A percentile compares a stretch with the other conserved stretches of the same genome.
These are phyloP conservation scores for Botryotinia globosa DNA, from an alignment of 2,329 filamentous ascomycete species.

Conservation along the genomic window DNA sequence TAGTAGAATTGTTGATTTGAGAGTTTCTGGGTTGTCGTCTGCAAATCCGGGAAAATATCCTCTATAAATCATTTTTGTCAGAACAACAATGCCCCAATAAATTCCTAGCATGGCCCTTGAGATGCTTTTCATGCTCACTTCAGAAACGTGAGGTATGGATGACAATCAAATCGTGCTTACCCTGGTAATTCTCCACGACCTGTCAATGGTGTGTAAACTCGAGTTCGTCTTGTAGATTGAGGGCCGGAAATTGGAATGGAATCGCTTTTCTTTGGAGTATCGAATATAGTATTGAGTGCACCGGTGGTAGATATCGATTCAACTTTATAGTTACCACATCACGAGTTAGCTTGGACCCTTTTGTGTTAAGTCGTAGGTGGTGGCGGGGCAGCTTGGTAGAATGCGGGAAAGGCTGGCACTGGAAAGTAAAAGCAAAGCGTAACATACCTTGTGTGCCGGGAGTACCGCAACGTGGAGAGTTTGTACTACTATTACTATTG, in stretches of 20 bases:
- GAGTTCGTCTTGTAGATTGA: conserved; percentile 44
- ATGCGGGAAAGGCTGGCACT: conserved; percentile 1
- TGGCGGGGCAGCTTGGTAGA: conserved; percentile 14
- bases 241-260: conserved; percentile 57
- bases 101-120: conserved; percentile 4
- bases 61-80: conserved; percentile 39
- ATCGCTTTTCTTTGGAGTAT: conserved; percentile 40
- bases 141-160: neutral
- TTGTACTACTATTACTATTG: conserved; percentile 8
- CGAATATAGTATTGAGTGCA: neutral
- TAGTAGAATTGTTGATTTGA: conserved; percentile 15
- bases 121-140: neutral
- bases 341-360: conserved; percentile 8
- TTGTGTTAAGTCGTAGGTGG: conserved; percentile 3
- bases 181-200: conserved; percentile 57
- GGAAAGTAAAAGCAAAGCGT: conserved; percentile 4
- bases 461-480: conserved; percentile 19
- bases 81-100: neutral
- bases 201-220: conserved; percentile 48
- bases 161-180: conserved; percentile 43
- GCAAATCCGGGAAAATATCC: conserved; percentile 62
- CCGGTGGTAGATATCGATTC: conserved; percentile 5
- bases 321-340: conserved; percentile 19
- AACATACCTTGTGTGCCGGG: conserved; percentile 25
- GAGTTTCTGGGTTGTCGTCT: conserved; percentile 45